Evolutionary conservation across 495 filamentous ascomycete genomes (phyloP).

Genomic region (Podospora fimiseda): DNA sequence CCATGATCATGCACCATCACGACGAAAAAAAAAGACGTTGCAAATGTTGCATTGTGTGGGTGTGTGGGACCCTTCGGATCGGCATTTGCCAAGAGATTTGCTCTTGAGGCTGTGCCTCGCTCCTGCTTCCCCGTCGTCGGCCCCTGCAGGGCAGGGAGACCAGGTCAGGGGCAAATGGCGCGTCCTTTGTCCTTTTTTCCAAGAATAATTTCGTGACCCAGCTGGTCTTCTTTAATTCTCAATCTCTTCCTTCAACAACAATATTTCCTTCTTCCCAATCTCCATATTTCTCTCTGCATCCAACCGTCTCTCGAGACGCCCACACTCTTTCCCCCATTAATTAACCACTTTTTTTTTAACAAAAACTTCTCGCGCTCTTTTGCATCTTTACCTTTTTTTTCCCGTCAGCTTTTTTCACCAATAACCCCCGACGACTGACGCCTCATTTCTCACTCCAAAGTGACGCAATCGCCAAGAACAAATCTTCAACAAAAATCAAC

Average conservation of each 20-base stretch:
- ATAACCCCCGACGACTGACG: background rate
- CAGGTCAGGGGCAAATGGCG: background rate
- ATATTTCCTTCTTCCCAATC: background rate
- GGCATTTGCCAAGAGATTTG: slow-evolving; percentile 1
- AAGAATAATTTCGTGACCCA: slow-evolving; percentile 9
- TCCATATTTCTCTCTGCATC: slow-evolving; percentile 6
- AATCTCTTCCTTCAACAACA: slow-evolving; percentile 7
- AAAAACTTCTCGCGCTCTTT: slow-evolving; percentile 7
- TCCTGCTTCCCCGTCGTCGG: slow-evolving; percentile 3
- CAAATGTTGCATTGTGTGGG: too few species aligned
- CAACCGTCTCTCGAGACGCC: slow-evolving; percentile 15
- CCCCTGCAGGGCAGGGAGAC: background rate
- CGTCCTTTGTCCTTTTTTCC: background rate
- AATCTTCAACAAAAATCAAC: slow-evolving; percentile 2
- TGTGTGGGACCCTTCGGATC: too few species aligned
- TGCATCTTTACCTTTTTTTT: background rate
- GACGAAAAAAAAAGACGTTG: too few species aligned
- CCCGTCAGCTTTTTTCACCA: background rate
- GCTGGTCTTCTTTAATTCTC: background rate
- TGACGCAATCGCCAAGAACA: slow-evolving; percentile 16
- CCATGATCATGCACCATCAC: too few species aligned
- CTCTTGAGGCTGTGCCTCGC: slow-evolving; percentile 5
- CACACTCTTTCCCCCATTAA: slow-evolving; percentile 9
- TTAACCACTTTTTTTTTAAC: background rate
- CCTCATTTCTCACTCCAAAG: background rate